phyloP scores from a whole-genome alignment of 148 eudicot species.

The Beta vulgaris region DNA sequence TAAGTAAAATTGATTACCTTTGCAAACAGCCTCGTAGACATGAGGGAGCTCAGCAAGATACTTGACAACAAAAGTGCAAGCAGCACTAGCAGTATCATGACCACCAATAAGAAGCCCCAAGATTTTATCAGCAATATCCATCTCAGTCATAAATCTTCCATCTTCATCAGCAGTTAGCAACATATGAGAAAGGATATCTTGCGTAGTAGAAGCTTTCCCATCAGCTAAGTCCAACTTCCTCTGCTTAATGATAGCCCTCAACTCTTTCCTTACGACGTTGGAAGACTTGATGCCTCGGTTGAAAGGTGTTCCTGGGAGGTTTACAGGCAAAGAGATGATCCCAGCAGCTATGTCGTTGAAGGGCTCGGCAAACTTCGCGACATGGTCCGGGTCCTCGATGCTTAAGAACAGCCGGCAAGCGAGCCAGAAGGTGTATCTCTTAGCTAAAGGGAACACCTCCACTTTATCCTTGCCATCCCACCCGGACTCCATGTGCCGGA shows the following conservation, averaged over 20 bases:
- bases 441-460: conserved; percentile 28
- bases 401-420: conserved; percentile 39
- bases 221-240: conserved; percentile 32
- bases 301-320: conserved; percentile 37
- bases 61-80: conserved; percentile 26
- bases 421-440: conserved; percentile 34
- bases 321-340: conserved; percentile 28
- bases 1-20: conserved; percentile 2
- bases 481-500: conserved; percentile 23
- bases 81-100: conserved; percentile 33
- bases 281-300: conserved; percentile 27
- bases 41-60: conserved; percentile 34
- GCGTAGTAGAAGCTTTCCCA: conserved; percentile 7
- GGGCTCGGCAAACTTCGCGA: conserved; percentile 21
- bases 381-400: conserved; percentile 25
- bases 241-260: conserved; percentile 25
- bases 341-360: conserved; percentile 20
- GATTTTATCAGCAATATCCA: conserved; percentile 35
- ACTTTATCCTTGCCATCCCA: conserved; percentile 28
- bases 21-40: conserved; percentile 26
- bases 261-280: conserved; percentile 19
- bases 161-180: conserved; percentile 17
- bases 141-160: conserved; percentile 26
- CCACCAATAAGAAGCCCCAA: conserved; percentile 32
- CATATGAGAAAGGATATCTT: conserved; percentile 30